Evolutionary conservation across 495 filamentous ascomycete genomes (phyloP).

Genomic region (Trichoderma reesei): DNA sequence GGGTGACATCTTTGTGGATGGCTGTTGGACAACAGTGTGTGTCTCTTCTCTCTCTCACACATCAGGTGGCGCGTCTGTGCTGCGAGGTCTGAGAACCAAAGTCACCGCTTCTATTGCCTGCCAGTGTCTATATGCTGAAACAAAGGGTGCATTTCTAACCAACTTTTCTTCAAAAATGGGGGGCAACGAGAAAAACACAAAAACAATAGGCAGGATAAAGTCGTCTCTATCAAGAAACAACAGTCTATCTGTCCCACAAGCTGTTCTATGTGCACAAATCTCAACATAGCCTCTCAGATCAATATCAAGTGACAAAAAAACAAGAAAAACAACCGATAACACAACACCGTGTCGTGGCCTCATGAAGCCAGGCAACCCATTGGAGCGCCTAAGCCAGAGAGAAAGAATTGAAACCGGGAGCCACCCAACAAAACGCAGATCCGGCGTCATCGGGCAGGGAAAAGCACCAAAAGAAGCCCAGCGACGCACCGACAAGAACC

Average conservation of each 20-base stretch:
- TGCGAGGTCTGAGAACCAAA: too few species aligned
- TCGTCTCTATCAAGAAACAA: background rate
- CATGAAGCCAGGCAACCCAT: background rate
- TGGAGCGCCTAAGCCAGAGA: background rate
- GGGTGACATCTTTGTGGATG: too few species aligned
- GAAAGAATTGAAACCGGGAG: background rate
- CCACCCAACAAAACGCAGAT: slow-evolving; percentile 9
- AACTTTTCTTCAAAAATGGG: background rate
- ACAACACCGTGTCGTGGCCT: slow-evolving; percentile 1
- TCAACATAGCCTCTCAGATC: background rate
- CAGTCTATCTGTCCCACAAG: slow-evolving; percentile 2
- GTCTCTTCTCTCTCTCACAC: too few species aligned
- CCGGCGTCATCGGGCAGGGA: background rate
- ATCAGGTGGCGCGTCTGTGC: too few species aligned
- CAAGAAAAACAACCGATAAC: too few species aligned
- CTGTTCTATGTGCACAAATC: slow-evolving; percentile 5
- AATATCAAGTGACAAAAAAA: background rate
- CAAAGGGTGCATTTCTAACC: background rate
- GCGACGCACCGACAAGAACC: slow-evolving; percentile 4
- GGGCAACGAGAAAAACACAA: background rate
- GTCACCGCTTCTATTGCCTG: background rate
- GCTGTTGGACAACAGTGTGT: too few species aligned
- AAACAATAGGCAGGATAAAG: background rate
- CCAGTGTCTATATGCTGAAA: background rate
- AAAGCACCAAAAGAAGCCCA: background rate